Evolutionary conservation across 2,329 filamentous ascomycete species (phyloP).

Genomic region (Hyphodiscus sp.): DNA sequence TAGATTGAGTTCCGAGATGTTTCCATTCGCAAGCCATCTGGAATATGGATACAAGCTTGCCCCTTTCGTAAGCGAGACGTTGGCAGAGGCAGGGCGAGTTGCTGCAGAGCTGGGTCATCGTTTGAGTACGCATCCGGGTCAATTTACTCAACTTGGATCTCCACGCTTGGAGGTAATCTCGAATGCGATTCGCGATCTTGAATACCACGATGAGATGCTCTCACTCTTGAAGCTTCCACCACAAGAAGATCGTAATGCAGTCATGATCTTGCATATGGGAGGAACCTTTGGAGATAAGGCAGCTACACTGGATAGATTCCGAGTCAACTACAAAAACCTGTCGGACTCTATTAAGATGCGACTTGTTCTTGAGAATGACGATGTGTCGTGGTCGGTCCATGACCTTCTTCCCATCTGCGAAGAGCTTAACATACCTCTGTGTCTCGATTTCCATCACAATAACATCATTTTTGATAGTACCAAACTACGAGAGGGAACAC

Average conservation of each 20-base stretch:
- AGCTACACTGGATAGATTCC: constrained; percentile 44
- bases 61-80: constrained; percentile 71
- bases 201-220: constrained; percentile 84
- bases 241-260: constrained; percentile 75
- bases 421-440: constrained; percentile 87
- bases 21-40: constrained; percentile 86
- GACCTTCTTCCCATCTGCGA: constrained; percentile 86
- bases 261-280: constrained; percentile 94
- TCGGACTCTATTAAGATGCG: constrained; percentile 68
- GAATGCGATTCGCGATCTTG: constrained; percentile 72
- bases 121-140: constrained; percentile 84
- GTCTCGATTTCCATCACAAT: constrained; percentile 92
- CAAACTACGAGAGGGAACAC: constrained; percentile 73
- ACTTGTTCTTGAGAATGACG: constrained; percentile 88
- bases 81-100: constrained; percentile 71
- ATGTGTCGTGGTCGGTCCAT: constrained; percentile 88
- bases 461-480: constrained; percentile 80
- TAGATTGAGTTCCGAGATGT: constrained; percentile 92
- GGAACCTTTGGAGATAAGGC: constrained; percentile 77
- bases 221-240: constrained; percentile 67
- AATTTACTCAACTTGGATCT: constrained; percentile 87
- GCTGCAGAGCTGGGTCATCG: constrained; percentile 75
- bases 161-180: constrained; percentile 71
- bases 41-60: constrained; percentile 81
- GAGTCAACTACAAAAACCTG: constrained; percentile 46